Conservation (phyloP, 2,329 filamentous ascomycete species). For the Mycogone perniciosa region DNA sequence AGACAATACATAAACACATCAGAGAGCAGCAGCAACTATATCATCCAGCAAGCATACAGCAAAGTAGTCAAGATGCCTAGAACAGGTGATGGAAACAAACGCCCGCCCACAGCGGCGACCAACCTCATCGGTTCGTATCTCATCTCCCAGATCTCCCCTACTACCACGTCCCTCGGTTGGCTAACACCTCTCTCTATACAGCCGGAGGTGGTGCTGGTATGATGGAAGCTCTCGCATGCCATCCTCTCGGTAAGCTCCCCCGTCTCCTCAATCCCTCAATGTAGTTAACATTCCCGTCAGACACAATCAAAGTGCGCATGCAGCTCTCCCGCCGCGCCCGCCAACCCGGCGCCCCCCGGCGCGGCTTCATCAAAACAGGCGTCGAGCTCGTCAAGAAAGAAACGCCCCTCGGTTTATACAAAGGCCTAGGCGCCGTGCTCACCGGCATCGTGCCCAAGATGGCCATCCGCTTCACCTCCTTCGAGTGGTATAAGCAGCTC, state of each 20-base stretch:
- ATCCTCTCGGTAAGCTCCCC: constrained; percentile 68
- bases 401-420: constrained; percentile 90
- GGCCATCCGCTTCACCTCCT: constrained; percentile 97
- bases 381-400: constrained; percentile 81
- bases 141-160: not conserved
- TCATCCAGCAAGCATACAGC: no score
- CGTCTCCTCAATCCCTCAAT: constrained; percentile 8
- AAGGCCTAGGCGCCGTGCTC: constrained; percentile 92
- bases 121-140: constrained; percentile 73
- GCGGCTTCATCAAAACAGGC: constrained; percentile 84
- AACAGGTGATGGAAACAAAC: constrained; percentile 46
- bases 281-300: constrained; percentile 33
- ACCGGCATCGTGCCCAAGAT: constrained; percentile 98
- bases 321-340: constrained; percentile 85
- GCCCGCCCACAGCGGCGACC: constrained; percentile 76
- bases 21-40: not conserved
- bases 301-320: constrained; percentile 99
- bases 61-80: constrained; percentile 26
- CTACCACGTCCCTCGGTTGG: no score
- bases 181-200: constrained; percentile 30
- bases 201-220: constrained; percentile 95
- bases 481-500: constrained; percentile 87
- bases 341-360: constrained; percentile 73
- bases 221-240: constrained; percentile 97
- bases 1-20: not conserved